These are phyloP conservation scores for Monilinia vaccinii-corymbosi DNA, from an alignment of 2,329 filamentous ascomycete species.

Conservation along the genomic window DNA sequence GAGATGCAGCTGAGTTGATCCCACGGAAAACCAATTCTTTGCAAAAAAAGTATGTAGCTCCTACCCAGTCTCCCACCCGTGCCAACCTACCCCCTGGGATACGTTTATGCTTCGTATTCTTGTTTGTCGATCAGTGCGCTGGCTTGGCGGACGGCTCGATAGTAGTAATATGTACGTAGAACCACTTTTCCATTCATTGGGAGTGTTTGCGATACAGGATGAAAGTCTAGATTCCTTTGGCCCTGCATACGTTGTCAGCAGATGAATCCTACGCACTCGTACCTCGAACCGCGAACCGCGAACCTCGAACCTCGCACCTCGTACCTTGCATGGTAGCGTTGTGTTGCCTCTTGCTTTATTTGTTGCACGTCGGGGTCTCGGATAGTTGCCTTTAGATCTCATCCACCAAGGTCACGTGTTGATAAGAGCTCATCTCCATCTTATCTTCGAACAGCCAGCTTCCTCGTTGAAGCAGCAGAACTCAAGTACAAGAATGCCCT, in stretches of 20 bases:
- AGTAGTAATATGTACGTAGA: too few species aligned
- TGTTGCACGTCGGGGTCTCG: constrained; percentile 11
- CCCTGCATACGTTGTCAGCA: background rate
- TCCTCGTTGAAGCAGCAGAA: background rate
- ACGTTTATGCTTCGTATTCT: background rate
- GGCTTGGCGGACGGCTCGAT: background rate
- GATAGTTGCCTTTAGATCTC: constrained; percentile 1
- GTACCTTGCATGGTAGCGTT: too few species aligned
- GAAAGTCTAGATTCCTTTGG: background rate
- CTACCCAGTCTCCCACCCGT: too few species aligned
- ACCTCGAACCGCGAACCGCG: too few species aligned
- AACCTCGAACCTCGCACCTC: too few species aligned
- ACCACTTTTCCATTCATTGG: background rate
- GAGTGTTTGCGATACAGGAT: background rate
- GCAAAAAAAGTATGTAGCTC: too few species aligned
- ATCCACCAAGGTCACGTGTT: background rate
- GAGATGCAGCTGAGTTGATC: too few species aligned
- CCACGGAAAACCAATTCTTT: too few species aligned
- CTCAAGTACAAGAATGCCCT: background rate
- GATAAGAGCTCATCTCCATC: constrained; percentile 5
- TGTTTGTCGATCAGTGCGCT: background rate
- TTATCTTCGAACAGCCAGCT: background rate
- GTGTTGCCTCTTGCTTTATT: background rate
- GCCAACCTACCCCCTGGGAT: too few species aligned
- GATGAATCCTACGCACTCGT: background rate